Evolutionary conservation across 2,329 filamentous ascomycete genomes (phyloP).

Genomic region (Pleurostoma richardsiae): DNA sequence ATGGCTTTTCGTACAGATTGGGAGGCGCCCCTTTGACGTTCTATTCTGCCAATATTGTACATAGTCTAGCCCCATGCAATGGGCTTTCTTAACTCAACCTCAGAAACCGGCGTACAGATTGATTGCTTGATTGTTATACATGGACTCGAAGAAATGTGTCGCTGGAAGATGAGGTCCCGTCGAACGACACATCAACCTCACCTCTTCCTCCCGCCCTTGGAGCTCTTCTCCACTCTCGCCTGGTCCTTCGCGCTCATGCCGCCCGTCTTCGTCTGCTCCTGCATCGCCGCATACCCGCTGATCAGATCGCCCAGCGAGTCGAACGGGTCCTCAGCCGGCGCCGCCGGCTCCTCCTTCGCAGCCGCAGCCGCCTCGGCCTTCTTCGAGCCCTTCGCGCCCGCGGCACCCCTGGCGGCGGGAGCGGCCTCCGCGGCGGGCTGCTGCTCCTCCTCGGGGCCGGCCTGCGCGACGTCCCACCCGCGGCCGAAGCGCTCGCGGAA

Average conservation of each 20-base stretch:
- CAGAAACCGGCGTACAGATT: no score
- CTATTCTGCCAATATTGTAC: not conserved
- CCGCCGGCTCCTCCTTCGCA: constrained; percentile 16
- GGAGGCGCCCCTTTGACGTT: no score
- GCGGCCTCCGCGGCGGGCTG: constrained; percentile 10
- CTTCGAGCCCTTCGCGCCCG: constrained; percentile 8
- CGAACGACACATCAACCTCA: constrained; percentile 15
- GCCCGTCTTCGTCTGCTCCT: constrained; percentile 28
- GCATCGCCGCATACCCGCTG: constrained; percentile 39
- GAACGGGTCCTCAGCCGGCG: constrained; percentile 17
- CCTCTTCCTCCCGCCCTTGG: constrained; percentile 37
- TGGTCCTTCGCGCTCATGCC: constrained; percentile 34
- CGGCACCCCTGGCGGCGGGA: constrained; percentile 11
- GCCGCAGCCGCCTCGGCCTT: constrained; percentile 16
- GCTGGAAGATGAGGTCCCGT: no score
- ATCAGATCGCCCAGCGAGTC: constrained; percentile 46
- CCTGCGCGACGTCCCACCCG: constrained; percentile 64
- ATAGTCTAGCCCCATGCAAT: not conserved
- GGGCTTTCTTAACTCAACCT: no score
- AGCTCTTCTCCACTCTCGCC: constrained; percentile 22
- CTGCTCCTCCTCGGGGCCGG: constrained; percentile 22
- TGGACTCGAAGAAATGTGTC: no score
- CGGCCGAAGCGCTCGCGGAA: constrained; percentile 83
- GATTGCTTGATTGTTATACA: no score
- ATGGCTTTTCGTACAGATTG: constrained; percentile 24